phyloP scores from a whole-genome alignment of 768 basidiomycete species.

The Dacryopinax primogenitus region DNA sequence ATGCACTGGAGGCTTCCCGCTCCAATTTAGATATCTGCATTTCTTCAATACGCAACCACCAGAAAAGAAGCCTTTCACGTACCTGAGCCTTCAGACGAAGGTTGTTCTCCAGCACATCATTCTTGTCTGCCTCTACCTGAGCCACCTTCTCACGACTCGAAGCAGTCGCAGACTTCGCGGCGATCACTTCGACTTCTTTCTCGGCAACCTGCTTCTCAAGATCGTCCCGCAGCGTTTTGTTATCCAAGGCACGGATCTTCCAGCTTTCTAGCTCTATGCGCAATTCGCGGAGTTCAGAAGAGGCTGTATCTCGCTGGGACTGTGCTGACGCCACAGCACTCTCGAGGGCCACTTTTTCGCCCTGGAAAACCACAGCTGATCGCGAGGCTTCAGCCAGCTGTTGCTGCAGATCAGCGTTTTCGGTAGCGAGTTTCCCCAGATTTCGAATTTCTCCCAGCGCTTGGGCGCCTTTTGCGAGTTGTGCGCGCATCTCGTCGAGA shows the following conservation, averaged over 20 bases:
- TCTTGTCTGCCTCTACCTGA: conserved; percentile 60
- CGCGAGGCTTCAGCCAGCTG: conserved; percentile 65
- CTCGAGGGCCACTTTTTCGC: conserved; percentile 61
- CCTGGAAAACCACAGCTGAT: conserved; percentile 62
- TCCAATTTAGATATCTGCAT: conserved; percentile 31
- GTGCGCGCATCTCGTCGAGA: conserved; percentile 41
- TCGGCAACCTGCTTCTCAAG: conserved; percentile 34
- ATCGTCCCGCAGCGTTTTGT: conserved; percentile 29
- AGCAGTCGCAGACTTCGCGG: conserved; percentile 38
- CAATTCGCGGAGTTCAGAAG: conserved; percentile 30
- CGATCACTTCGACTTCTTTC: conserved; percentile 36
- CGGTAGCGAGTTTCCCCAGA: conserved; percentile 38
- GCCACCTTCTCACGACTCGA: conserved; percentile 55
- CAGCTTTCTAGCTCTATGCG: background rate
- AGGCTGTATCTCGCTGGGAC: conserved; percentile 50
- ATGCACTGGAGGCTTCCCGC: conserved; percentile 40
- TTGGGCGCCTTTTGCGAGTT: conserved; percentile 46
- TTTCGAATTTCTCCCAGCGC: conserved; percentile 57
- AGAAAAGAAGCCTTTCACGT: conserved; percentile 16
- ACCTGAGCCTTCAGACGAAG: conserved; percentile 54
- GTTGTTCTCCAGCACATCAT: conserved; percentile 45
- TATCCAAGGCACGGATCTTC: background rate
- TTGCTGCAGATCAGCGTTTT: conserved; percentile 56
- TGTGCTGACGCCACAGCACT: conserved; percentile 52
- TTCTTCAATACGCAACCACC: conserved; percentile 11